A percentile compares a stretch with the other conserved stretches of the same genome.
These are phyloP conservation scores for Neoarthrinium moseri DNA, from an alignment of 2,329 filamentous ascomycete genomes.

Conservation along the genomic window DNA sequence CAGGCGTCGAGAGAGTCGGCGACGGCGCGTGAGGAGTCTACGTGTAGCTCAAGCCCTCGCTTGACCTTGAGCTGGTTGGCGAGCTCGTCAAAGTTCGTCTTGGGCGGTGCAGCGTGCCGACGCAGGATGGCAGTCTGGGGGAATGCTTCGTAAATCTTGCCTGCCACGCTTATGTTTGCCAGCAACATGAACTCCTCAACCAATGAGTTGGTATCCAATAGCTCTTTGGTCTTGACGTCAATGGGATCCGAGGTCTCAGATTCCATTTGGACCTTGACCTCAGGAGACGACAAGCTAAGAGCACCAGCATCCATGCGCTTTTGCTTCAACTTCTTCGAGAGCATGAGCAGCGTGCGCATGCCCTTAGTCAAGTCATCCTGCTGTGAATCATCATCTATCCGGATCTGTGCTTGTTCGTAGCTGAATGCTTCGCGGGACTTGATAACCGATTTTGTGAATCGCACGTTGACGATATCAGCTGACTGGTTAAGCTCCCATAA, in stretches of 20 bases:
- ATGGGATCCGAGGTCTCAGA: constrained; percentile 95
- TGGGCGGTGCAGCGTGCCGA: constrained; percentile 87
- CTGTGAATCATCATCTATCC: constrained; percentile 86
- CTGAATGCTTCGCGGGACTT: constrained; percentile 95
- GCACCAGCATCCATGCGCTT: constrained; percentile 97
- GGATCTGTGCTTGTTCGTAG: constrained; percentile 92
- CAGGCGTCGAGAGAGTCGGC: constrained; percentile 89
- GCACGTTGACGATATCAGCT: constrained; percentile 79
- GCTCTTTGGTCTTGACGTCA: constrained; percentile 92
- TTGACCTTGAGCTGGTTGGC: constrained; percentile 88
- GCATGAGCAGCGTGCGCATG: constrained; percentile 81
- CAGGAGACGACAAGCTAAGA: constrained; percentile 92
- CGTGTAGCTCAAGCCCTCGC: constrained; percentile 73
- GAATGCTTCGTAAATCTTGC: constrained; percentile 86
- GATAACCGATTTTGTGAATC: constrained; percentile 97
- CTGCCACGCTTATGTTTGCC: constrained; percentile 92
- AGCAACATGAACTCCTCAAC: constrained; percentile 99
- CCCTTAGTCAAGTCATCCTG: constrained; percentile 86
- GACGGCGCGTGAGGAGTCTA: constrained; percentile 87
- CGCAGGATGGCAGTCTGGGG: constrained; percentile 93
- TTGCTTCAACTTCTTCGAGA: constrained; percentile 90
- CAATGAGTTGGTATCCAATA: constrained; percentile 93
- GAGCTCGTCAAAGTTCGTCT: constrained; percentile 95
- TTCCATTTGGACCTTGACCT: constrained; percentile 93
- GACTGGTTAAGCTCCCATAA: constrained; percentile 86